phyloP scores from a whole-genome alignment of 345 rosid species.

The Toxicodendron radicans region DNA sequence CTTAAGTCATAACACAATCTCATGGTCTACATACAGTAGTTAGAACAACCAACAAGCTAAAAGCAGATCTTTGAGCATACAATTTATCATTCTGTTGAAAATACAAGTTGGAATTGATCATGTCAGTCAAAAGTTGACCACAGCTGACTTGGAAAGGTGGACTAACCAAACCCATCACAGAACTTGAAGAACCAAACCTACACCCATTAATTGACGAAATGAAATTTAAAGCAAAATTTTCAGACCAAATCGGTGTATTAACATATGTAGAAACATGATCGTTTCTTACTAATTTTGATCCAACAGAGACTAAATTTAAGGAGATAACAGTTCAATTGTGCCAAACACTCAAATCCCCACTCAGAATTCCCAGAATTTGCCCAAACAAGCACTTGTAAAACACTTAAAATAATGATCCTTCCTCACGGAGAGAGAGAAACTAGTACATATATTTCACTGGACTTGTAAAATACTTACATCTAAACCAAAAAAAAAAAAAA shows the following conservation, averaged over 20 bases:
- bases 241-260: background rate
- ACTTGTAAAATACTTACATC: background rate
- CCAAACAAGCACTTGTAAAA: background rate
- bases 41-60: background rate
- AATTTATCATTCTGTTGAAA: background rate
- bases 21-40: background rate
- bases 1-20: background rate
- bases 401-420: background rate
- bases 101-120: background rate
- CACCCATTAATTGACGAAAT: background rate
- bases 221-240: background rate
- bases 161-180: background rate
- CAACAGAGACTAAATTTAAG: background rate
- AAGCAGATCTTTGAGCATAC: background rate
- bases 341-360: background rate
- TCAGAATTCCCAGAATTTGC: background rate
- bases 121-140: background rate
- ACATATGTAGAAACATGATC: background rate
- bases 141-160: background rate
- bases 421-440: background rate
- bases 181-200: background rate
- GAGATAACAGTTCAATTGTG: background rate
- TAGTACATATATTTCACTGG: background rate
- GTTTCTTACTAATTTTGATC: background rate
- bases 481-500: background rate